These are phyloP conservation scores for Exserohilum rostratum DNA, from an alignment of 2,329 filamentous ascomycete species.

Conservation along the genomic window DNA sequence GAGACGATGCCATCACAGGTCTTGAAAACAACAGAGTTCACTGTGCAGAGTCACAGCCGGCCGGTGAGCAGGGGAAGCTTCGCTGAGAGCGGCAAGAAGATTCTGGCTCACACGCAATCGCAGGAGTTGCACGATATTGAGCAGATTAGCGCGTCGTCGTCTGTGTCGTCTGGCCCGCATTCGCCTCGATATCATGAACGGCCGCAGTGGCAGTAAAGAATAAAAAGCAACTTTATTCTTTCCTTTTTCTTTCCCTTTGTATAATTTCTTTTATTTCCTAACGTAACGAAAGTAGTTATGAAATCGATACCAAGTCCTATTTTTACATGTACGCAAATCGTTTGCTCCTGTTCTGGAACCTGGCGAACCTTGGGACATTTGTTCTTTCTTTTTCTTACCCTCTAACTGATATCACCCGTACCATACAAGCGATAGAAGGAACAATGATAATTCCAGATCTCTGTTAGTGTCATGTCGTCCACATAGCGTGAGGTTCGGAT, in stretches of 20 bases:
- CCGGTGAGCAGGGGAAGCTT: conserved; percentile 16
- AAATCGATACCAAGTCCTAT: too few relatives aligned
- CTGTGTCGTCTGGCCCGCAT: conserved; percentile 19
- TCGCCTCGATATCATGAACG: conserved; percentile 18
- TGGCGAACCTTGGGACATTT: too few relatives aligned
- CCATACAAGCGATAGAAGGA: too few relatives aligned
- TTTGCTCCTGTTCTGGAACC: too few relatives aligned
- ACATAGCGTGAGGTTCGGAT: background rate
- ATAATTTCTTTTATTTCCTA: too few relatives aligned
- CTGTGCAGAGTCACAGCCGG: conserved; percentile 26
- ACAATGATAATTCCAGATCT: too few relatives aligned
- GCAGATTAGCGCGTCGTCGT: conserved; percentile 21
- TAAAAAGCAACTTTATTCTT: too few relatives aligned
- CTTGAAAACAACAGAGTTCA: conserved; percentile 29
- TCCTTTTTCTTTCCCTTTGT: background rate
- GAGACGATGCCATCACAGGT: conserved; percentile 17
- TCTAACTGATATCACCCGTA: too few relatives aligned
- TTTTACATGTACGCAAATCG: too few relatives aligned
- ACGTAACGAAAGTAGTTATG: too few relatives aligned
- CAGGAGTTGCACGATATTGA: conserved; percentile 13
- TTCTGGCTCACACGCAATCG: conserved; percentile 11
- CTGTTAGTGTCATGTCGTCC: too few relatives aligned
- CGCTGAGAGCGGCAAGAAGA: conserved; percentile 24
- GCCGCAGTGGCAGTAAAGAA: conserved; percentile 2
- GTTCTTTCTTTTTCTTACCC: too few relatives aligned